A percentile compares a stretch with the other conserved stretches of the same genome.
Evolutionary conservation across 352 stramenopile species (phyloP).

Genomic region (Phytophthora quininea): DNA sequence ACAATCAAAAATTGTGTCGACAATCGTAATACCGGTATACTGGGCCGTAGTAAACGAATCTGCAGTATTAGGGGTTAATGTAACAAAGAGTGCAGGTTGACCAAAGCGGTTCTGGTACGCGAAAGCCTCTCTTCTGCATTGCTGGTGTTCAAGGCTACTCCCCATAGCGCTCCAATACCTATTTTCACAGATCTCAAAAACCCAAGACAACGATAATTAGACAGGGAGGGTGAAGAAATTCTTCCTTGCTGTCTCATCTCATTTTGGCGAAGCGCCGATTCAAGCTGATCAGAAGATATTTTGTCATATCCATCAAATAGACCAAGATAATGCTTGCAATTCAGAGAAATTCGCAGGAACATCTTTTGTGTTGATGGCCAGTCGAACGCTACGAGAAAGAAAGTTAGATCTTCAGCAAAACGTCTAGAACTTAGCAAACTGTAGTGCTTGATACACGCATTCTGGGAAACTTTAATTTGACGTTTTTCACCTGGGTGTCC

Average conservation of each 20-base stretch:
- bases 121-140: not conserved
- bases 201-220: not conserved
- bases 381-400: slow-evolving; percentile 6
- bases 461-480: not conserved
- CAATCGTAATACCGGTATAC: slow-evolving; percentile 5
- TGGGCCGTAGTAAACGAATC: slow-evolving; percentile 3
- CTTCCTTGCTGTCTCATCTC: not conserved
- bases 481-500: slow-evolving; percentile 4
- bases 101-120: slow-evolving; percentile 6
- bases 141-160: not conserved
- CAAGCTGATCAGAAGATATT: not conserved
- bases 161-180: not conserved
- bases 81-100: slow-evolving; percentile 7
- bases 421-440: not conserved
- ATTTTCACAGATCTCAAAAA: not conserved
- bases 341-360: not conserved
- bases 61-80: not conserved
- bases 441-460: not conserved
- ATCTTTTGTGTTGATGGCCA: not conserved
- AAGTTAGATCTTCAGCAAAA: slow-evolving; percentile 1
- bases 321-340: not conserved
- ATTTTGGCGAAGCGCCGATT: not conserved
- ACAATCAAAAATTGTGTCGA: slow-evolving; percentile 1
- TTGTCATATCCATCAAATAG: slow-evolving; percentile 2
- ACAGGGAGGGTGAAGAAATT: not conserved